A percentile compares a stretch with the other conserved stretches of the same genome.
Conservation (phyloP, 805 yeast species). For the Metschnikowia borealis region DNA sequence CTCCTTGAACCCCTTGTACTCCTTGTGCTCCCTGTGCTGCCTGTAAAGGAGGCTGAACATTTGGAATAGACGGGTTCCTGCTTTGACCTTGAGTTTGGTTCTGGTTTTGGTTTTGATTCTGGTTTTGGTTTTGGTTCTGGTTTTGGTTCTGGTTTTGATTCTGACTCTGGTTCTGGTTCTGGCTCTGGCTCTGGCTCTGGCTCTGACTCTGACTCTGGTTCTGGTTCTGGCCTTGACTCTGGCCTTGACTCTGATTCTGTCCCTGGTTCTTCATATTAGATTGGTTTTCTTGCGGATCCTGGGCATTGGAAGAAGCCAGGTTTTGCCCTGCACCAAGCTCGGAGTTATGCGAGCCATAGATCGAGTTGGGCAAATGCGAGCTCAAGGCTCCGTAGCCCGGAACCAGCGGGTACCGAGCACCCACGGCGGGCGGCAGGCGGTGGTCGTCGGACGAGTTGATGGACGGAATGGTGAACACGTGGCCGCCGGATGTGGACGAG, state of each 20-base stretch:
- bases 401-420: constrained; percentile 15
- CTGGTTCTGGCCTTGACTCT: constrained; percentile 10
- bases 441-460: constrained; percentile 37
- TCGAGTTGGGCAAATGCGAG: constrained; percentile 17
- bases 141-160: too few species aligned
- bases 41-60: too few species aligned
- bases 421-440: constrained; percentile 10
- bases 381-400: constrained; percentile 17
- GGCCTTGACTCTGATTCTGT: neutral
- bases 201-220: too few species aligned
- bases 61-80: too few species aligned
- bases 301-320: neutral
- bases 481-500: constrained; percentile 33
- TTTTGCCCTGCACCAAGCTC: too few species aligned
- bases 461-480: constrained; percentile 47
- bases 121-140: too few species aligned
- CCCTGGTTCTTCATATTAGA: neutral
- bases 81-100: too few species aligned
- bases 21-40: too few species aligned
- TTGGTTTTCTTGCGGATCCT: neutral
- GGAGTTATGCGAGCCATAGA: constrained; percentile 8
- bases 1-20: too few species aligned
- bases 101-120: too few species aligned
- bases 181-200: too few species aligned
- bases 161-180: too few species aligned